Evolutionary conservation across 768 basidiomycete species (phyloP).

Genomic region (Trametes meyenii): DNA sequence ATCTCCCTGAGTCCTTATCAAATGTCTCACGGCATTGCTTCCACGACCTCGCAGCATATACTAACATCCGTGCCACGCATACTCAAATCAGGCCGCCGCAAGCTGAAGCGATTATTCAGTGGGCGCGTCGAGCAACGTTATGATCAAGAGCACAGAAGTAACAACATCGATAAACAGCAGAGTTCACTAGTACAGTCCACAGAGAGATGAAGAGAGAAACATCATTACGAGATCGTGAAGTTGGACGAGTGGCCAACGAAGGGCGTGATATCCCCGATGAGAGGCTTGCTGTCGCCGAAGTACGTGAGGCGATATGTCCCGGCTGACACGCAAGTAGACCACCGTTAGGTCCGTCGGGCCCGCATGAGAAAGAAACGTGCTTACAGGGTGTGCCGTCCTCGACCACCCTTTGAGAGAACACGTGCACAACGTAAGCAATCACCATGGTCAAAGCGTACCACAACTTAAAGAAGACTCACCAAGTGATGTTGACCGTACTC

Average conservation of each 20-base stretch:
- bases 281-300: conserved; percentile 75
- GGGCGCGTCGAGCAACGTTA: no score
- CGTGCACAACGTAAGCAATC: no score
- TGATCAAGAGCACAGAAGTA: no score
- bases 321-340: conserved; percentile 37
- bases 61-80: no score
- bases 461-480: conserved; percentile 49
- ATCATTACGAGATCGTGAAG: conserved; percentile 45
- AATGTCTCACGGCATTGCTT: no score
- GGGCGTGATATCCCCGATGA: conserved; percentile 61
- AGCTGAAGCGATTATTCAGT: no score
- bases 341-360: not conserved
- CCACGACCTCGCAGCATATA: no score
- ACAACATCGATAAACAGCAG: not conserved
- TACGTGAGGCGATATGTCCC: conserved; percentile 75
- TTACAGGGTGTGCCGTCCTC: conserved; percentile 60
- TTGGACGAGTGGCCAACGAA: conserved; percentile 65
- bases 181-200: not conserved
- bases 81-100: no score
- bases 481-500: conserved; percentile 67
- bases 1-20: no score
- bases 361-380: conserved; percentile 17
- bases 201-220: not conserved
- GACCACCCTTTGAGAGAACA: conserved; percentile 51
- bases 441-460: not conserved